These are phyloP conservation scores for Microcyclospora pomicola DNA, from an alignment of 2,329 filamentous ascomycete genomes.

Conservation along the genomic window DNA sequence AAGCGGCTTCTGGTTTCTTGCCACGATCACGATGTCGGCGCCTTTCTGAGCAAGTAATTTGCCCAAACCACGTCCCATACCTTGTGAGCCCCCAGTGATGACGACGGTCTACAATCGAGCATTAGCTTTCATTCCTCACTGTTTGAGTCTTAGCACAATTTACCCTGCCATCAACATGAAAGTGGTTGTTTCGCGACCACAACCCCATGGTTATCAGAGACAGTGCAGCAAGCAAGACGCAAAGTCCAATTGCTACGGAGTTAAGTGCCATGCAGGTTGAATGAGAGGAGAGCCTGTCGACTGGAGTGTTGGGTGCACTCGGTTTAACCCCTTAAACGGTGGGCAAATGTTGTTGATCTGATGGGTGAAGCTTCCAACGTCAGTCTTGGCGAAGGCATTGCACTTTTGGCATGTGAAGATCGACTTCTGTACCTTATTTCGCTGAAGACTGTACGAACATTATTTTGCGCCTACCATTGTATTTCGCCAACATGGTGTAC, in stretches of 20 bases:
- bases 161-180: slow-evolving; percentile 76
- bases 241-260: slow-evolving; percentile 23
- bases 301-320: no score
- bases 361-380: no score
- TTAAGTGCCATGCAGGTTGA: slow-evolving; percentile 21
- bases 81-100: slow-evolving; percentile 83
- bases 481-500: slow-evolving; percentile 57
- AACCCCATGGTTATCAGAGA: slow-evolving; percentile 49
- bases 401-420: no score
- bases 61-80: slow-evolving; percentile 69
- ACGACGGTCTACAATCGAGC: slow-evolving; percentile 54
- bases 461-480: not conserved
- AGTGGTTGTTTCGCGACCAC: slow-evolving; percentile 55
- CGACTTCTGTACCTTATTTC: no score
- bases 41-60: slow-evolving; percentile 66
- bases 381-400: no score
- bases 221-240: slow-evolving; percentile 24
- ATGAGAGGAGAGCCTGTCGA: no score
- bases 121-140: slow-evolving; percentile 8
- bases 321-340: no score
- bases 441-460: no score
- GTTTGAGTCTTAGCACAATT: slow-evolving; percentile 10
- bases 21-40: slow-evolving; percentile 73
- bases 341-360: no score
- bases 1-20: slow-evolving; percentile 64